Conservation (phyloP, 2,329 filamentous ascomycete genomes). For the Ceratocystis alfenasii region DNA sequence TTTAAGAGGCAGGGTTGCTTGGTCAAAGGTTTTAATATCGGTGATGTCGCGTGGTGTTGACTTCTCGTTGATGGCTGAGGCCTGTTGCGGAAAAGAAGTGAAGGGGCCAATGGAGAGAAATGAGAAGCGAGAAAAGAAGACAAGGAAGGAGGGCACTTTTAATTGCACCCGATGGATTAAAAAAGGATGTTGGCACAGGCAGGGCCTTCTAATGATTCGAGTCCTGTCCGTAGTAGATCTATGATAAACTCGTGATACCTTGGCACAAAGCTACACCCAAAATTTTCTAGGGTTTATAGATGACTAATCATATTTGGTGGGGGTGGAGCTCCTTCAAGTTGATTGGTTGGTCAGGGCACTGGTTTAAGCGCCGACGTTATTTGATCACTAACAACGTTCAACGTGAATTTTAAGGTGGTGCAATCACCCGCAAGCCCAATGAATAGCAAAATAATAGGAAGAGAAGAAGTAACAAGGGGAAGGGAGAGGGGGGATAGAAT, state of each 20-base stretch:
- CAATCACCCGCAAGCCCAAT: slow-evolving; percentile 13
- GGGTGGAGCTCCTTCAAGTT: background rate
- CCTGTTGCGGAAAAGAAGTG: background rate
- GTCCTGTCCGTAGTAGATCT: background rate
- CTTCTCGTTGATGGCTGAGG: background rate
- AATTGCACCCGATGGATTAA: background rate
- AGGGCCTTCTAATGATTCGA: background rate
- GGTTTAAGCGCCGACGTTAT: slow-evolving; percentile 21
- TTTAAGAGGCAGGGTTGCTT: background rate
- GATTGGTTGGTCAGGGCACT: slow-evolving; percentile 18
- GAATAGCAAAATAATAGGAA: background rate
- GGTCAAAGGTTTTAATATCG: background rate
- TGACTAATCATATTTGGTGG: slow-evolving; percentile 10
- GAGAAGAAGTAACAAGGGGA: background rate
- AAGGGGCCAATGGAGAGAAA: background rate
- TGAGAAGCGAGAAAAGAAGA: background rate
- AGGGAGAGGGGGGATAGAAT: slow-evolving; percentile 9
- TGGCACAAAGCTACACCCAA: slow-evolving; percentile 7
- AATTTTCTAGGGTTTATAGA: slow-evolving; percentile 7
- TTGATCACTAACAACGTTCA: slow-evolving; percentile 21
- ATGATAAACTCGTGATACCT: slow-evolving; percentile 15
- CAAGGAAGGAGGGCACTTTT: background rate
- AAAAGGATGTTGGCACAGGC: background rate
- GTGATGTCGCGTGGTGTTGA: background rate
- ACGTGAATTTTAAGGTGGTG: slow-evolving; percentile 8